These are phyloP conservation scores for Aspergillus texensis DNA, from an alignment of 2,329 filamentous ascomycete species.

Conservation along the genomic window DNA sequence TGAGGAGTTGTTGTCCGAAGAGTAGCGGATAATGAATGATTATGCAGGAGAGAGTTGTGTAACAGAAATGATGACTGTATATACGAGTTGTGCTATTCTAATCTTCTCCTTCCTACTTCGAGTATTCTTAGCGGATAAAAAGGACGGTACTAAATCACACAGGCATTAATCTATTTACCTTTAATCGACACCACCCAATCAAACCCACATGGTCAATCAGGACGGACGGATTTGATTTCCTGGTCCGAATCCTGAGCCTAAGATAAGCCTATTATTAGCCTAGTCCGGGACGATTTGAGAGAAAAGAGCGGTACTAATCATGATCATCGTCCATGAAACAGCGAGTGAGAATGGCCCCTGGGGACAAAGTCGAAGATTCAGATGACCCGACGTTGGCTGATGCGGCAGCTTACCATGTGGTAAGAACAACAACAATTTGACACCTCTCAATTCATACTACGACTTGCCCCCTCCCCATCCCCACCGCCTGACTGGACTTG, in stretches of 20 bases:
- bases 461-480: neutral
- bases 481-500: slow-evolving; percentile 6
- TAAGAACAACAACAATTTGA: slow-evolving; percentile 3
- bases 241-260: neutral
- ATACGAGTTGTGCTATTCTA: neutral
- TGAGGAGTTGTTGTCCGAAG: neutral
- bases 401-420: slow-evolving; percentile 1
- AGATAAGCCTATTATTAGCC: slow-evolving; percentile 2
- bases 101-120: neutral
- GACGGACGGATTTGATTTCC: slow-evolving; percentile 8
- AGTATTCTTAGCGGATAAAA: neutral
- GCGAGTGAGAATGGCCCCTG: neutral
- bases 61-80: neutral
- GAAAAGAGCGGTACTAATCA: neutral
- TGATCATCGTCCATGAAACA: neutral
- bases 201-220: slow-evolving; percentile 5
- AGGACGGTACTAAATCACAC: neutral
- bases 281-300: neutral
- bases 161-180: neutral
- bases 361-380: slow-evolving; percentile 1
- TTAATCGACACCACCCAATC: neutral
- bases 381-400: slow-evolving; percentile 7
- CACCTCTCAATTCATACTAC: neutral
- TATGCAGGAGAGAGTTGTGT: neutral
- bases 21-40: neutral